Percentiles rank a stretch among this genome's conserved stretches.
phyloP scores from a whole-genome alignment of 495 filamentous ascomycete genomes.

The Collariella sp. region DNA sequence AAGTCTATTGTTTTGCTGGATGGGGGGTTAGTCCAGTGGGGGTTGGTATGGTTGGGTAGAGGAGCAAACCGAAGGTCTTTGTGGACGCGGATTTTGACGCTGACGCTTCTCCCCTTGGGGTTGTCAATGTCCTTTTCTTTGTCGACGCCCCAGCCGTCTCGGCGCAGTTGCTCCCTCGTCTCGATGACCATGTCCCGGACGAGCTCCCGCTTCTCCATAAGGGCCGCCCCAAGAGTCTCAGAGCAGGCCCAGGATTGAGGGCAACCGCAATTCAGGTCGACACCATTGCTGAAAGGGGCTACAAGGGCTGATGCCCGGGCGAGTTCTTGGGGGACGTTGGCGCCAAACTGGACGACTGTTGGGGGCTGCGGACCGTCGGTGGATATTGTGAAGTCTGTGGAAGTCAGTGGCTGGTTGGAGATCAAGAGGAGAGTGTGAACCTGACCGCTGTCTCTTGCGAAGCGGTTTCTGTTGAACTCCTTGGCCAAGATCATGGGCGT shows the following conservation, averaged over 20 bases:
- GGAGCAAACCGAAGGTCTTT: constrained; percentile 42
- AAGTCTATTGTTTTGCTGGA: constrained; percentile 40
- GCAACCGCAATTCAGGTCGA: constrained; percentile 63
- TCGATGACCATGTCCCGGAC: constrained; percentile 52
- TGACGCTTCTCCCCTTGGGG: constrained; percentile 39
- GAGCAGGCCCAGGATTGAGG: constrained; percentile 62
- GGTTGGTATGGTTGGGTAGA: background rate
- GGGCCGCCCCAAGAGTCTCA: constrained; percentile 50
- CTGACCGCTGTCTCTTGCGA: constrained; percentile 52
- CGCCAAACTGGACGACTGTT: constrained; percentile 56
- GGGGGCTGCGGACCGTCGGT: constrained; percentile 41
- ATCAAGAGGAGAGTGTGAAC: constrained; percentile 1
- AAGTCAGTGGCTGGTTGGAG: background rate
- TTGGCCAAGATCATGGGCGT: constrained; percentile 67
- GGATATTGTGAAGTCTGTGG: constrained; percentile 32
- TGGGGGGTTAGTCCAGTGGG: background rate
- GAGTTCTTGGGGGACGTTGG: constrained; percentile 47
- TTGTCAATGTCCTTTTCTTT: constrained; percentile 27
- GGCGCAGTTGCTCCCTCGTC: constrained; percentile 35
- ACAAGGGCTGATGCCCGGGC: constrained; percentile 51
- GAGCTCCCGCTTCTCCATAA: constrained; percentile 52
- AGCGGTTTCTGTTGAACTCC: constrained; percentile 53
- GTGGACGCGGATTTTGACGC: constrained; percentile 60
- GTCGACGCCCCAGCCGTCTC: constrained; percentile 38
- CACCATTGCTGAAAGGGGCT: constrained; percentile 50